phyloP scores from a whole-genome alignment of 1,284 basidiomycete species.

The Moniliophthora roreri region DNA sequence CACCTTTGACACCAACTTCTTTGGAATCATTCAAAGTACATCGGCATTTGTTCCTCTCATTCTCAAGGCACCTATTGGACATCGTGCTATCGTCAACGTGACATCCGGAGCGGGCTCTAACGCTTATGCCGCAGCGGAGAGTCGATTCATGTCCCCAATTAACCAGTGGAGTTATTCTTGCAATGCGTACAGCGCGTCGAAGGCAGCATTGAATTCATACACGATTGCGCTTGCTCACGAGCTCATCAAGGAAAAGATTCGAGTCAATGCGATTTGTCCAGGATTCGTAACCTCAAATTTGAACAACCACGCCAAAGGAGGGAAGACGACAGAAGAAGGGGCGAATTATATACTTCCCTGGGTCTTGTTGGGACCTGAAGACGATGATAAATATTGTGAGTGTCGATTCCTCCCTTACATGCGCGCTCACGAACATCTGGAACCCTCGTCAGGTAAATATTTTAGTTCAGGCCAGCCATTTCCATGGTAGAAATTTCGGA shows the following conservation, averaged over 20 bases:
- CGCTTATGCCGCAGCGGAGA: constrained; percentile 35
- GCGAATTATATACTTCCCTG: constrained; percentile 36
- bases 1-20: constrained; percentile 38
- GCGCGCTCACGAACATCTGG: no score
- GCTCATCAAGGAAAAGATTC: constrained; percentile 23
- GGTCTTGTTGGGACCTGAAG: constrained; percentile 33
- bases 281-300: constrained; percentile 42
- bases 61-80: constrained; percentile 18
- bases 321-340: constrained; percentile 34
- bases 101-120: constrained; percentile 5
- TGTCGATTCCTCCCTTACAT: no score
- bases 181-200: constrained; percentile 17
- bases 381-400: constrained; percentile 8
- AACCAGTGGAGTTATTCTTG: background rate
- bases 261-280: constrained; percentile 37
- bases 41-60: constrained; percentile 35
- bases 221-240: constrained; percentile 14
- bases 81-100: constrained; percentile 22
- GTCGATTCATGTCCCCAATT: constrained; percentile 52
- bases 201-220: constrained; percentile 18
- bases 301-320: constrained; percentile 34
- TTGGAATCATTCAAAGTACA: constrained; percentile 36
- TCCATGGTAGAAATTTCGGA: no score
- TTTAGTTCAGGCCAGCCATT: no score
- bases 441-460: no score